A percentile compares a stretch with the other conserved stretches of the same genome.
Evolutionary conservation across 2,329 filamentous ascomycete species (phyloP).

Genomic region (Esteya vermicola): DNA sequence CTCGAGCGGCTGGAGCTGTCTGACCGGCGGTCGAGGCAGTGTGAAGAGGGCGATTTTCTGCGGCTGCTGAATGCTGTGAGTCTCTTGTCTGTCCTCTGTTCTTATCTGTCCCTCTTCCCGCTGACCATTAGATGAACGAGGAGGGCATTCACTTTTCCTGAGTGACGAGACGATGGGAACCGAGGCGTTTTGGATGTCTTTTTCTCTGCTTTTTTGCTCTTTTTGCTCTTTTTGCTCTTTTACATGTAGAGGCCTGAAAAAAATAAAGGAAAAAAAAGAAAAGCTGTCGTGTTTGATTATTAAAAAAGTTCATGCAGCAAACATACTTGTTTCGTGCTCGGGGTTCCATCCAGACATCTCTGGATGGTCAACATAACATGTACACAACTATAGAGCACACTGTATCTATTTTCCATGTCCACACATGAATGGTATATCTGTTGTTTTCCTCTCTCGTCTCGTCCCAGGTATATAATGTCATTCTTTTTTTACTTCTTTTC

Average conservation of each 20-base stretch:
- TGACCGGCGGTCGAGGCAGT: slow-evolving; percentile 71
- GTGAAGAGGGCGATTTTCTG: slow-evolving; percentile 87
- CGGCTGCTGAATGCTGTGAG: slow-evolving; percentile 50
- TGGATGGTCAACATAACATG: too few relatives aligned
- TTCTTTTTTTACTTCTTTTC: too few relatives aligned
- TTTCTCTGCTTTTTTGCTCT: neutral
- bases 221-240: neutral
- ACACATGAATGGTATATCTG: too few relatives aligned
- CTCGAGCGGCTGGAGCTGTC: slow-evolving; percentile 68
- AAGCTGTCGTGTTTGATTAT: too few relatives aligned
- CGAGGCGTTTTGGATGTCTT: neutral
- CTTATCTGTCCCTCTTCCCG: neutral
- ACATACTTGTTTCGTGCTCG: too few relatives aligned
- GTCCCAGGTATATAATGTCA: too few relatives aligned
- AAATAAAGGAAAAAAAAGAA: neutral
- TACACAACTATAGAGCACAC: too few relatives aligned
- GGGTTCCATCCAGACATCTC: too few relatives aligned
- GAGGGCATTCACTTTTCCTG: slow-evolving; percentile 86
- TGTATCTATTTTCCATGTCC: too few relatives aligned
- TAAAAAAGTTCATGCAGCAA: too few relatives aligned
- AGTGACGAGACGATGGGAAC: slow-evolving; percentile 9
- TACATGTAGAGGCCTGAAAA: neutral
- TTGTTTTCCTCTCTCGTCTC: too few relatives aligned
- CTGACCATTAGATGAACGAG: slow-evolving; percentile 50
- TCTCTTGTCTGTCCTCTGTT: neutral